Base-by-base conservation (phyloP, 495 filamentous ascomycete species). In the Lophiostoma macrostomum region DNA sequence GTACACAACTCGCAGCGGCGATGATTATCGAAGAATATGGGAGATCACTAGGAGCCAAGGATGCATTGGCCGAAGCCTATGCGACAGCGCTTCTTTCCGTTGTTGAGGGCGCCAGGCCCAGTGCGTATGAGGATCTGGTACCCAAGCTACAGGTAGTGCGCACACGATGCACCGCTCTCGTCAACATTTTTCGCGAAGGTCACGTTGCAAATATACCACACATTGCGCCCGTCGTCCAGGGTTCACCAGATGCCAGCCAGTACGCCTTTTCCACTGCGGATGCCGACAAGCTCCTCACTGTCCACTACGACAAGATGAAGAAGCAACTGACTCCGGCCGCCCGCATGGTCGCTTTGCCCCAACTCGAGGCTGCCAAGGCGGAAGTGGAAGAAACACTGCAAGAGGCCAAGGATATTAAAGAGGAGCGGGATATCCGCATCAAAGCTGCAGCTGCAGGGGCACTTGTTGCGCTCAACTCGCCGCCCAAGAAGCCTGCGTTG, bases 1-100 rank as follows among this genome's bases (percentile, higher is more conserved):
- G 88, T 3, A 91, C 91, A 0, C 90, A 96, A 60, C 80, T 96
- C 20, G 76, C 86, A 6, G 80, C 89, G 19, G 83, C 86, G 8
- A 84, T 96, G 75, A 78, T 95, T 13, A 78, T 96, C 27, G 89
- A 96, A 65, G 93, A 96, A 61, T 96, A 88, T 66, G 88, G 89
- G 27, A 72, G 68, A 28, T 58, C 65, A 2, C 40, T 72, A 1
- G 50, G 53, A 4, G 70, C 65, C 37, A 82, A 80, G 53, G 77
- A 74, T 28, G 75, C 67, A 10, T 67, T 75, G 13, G 68, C 72
- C 11, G 66, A 71, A 38, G 63, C 73, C 1, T 64, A 73, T 41
- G 62, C 70, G 3, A 63, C 71, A 16, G 70, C 74, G 13, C 68
- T 98, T 25, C 83, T 83, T 29, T 74, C 77, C 4, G 78, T 95